Evolutionary conservation across 148 eudicot genomes (phyloP), one percentile per base, ranked within the genome.

Genomic region (Dysphania ambrosioides): DNA sequence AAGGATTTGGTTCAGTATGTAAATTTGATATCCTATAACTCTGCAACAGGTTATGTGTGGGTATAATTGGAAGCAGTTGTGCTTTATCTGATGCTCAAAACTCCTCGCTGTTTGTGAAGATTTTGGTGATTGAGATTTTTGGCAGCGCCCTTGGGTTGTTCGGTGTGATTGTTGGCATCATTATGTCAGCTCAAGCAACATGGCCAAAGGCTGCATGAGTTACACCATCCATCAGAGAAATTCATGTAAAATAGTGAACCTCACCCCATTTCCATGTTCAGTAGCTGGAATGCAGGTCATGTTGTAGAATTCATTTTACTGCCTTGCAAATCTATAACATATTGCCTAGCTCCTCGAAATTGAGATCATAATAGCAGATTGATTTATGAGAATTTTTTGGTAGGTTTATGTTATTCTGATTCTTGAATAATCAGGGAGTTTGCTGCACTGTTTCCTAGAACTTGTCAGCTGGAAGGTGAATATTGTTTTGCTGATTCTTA

Each of bases 51-150:
- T 78, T 95, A 18, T 95, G 99, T 73, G 99, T 95, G 30, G 99
- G 99, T 67, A 85, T 95, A 31, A 95, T 95, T 66, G 97, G 99
- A 87, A 95, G 99, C 90, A 95, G 99, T 83, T 95, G 99, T 70
- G 97, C 99, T n/a, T 72, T 95, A 63, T 92, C 99, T 36, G 99
- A 92, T 85, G 99, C 99, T 64, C 99, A 95, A 77, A 95, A 95
- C 86, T 92, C 99, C 4, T 71, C 99, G 1, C 94, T 95, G 30
- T 95, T 95, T 65, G 98, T 90, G 77, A 95, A 95, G 86, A 95
- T 92, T 74, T 86, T 95, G 36, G 99, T 95, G 76, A 92, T 92
- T 29, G 99, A 95, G 85, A 95, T 95, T 63, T 95, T 95, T 66
- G 99, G 97, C 36, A 95, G 97, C 74, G 99, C 99, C 71, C 94